Conservation (phyloP, 2,329 filamentous ascomycete species). For the Teratosphaeria gauchensis region DNA sequence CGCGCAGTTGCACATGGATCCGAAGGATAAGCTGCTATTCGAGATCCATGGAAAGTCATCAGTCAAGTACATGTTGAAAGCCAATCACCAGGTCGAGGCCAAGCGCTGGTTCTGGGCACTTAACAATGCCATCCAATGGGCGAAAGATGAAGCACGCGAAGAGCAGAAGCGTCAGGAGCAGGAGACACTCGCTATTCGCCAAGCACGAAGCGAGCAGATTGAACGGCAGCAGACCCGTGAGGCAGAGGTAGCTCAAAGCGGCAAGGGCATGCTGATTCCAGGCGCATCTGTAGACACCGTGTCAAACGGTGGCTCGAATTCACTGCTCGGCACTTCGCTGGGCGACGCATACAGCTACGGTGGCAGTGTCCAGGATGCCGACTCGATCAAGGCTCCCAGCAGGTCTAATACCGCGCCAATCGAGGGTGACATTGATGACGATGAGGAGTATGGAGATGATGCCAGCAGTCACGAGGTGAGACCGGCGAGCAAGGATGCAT, state of each 20-base stretch:
- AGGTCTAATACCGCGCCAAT: slow-evolving; percentile 37
- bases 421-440: slow-evolving; percentile 53
- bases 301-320: slow-evolving; percentile 31
- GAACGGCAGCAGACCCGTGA: slow-evolving; percentile 34
- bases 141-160: slow-evolving; percentile 91
- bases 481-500: slow-evolving; percentile 76
- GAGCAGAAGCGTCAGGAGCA: slow-evolving; percentile 68
- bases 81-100: slow-evolving; percentile 94
- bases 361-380: slow-evolving; percentile 46
- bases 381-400: slow-evolving; percentile 35
- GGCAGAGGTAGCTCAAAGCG: slow-evolving; percentile 13
- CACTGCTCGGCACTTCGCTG: slow-evolving; percentile 36
- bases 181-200: slow-evolving; percentile 64
- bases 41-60: slow-evolving; percentile 97
- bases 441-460: slow-evolving; percentile 72
- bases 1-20: slow-evolving; percentile 86
- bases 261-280: slow-evolving; percentile 21
- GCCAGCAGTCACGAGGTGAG: slow-evolving; percentile 65
- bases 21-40: slow-evolving; percentile 94
- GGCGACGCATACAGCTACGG: slow-evolving; percentile 52
- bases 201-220: slow-evolving; percentile 69
- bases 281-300: slow-evolving; percentile 39
- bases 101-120: slow-evolving; percentile 99
- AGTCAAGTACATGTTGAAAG: slow-evolving; percentile 95
- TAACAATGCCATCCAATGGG: slow-evolving; percentile 98